Evolutionary conservation across 208 protist species (phyloP), one percentile per base, ranked within the genome.

Genomic region (Wallacemonas sp.): DNA sequence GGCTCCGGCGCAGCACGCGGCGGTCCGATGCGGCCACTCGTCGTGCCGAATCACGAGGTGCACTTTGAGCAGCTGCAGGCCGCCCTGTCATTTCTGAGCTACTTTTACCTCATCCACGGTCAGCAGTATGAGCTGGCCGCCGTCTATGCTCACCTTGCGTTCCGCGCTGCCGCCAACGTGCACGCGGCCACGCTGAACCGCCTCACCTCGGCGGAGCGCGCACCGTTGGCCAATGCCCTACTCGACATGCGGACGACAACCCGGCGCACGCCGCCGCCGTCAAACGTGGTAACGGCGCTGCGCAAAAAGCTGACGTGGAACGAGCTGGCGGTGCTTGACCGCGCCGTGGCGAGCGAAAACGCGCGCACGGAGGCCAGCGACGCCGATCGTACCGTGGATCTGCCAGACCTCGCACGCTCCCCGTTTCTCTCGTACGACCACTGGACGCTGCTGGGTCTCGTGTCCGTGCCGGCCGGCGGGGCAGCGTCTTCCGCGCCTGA

Each of bases 81-180:
- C 45, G 57, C 74, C 7, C 70, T 94, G 7, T 32, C 84, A 1
- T 61, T 75, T 20, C 72, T 94, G 20, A 82, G 76, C 44, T 92
- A 94, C 54, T 26, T 86, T 42, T 79, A 91, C 26, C 68, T 94
- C 16, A 29, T 83, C 8, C 64, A 86, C 55, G 77, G 68, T 3
- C 66, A 80, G 10, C 63, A 79, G 38, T 82, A 86, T 70, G 71
- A 74, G 23, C 12, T 79, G n/a, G 76, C 81, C 20, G 80, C 86
- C 57, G 41, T 77, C 42, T 94, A 94, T 73, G 85, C 88, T 8
- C 59, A 75, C 22, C 70, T 89, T 11, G 66, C 88, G 11, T 3
- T 94, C 16, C 66, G 31, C 26, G 52, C 52, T 11, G 52, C 52
- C 0, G 26, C 52, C 16, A 33, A 59, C 52, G 31, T 59, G 31